Evolutionary conservation across 1,284 basidiomycete genomes (phyloP), one percentile per base, ranked within the genome.

Genomic region (Mycosarcoma mackinlayi): DNA sequence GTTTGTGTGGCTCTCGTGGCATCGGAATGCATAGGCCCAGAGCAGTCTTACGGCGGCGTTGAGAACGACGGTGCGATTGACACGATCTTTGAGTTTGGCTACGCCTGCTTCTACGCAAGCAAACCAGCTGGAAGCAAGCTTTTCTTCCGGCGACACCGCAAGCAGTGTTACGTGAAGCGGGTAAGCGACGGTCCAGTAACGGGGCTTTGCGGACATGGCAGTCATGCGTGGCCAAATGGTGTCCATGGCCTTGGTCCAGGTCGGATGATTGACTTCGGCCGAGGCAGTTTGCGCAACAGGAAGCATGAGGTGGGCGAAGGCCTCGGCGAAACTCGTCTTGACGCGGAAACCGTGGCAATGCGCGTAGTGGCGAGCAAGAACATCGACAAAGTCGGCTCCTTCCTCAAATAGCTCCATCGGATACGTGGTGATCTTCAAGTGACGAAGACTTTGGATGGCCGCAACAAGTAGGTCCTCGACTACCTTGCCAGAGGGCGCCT

Each of bases 1-100:
- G 1, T 91, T 90, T 0, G 92, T 91, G 4, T 88, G 86, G 14
- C 91, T 87, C 81, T 97, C 94, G 65, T 90, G 89, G 78, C 93
- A 95, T 18, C 94, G 90, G 79, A 93, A 94, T 21, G 97, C 86
- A 83, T 97, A 98, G 0, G 93, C 92, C 94, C 94, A 97, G 24
- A 95, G 84, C 28, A 97, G 83, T 5, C 93, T 89, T 59, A 93
- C 83, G 55, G 92, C 88, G 3, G 92, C 91, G 72, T 94, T 93
- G 84, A 96, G 86, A 11, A 92, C 87, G 5, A 88, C 86, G 1
- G 88, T 84, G n/a, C 92, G 88, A 49, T 87, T 86, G 0, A 88
- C 85, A 68, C 91, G 91, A 76, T 97, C 94, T 91, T 94, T 95
- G 44, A 93, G 83, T 83, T 91, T 94, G 27, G 87, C 85, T 6